phyloP scores from a whole-genome alignment of 805 yeast species.

The Metschnikowia drakensbergensis region DNA sequence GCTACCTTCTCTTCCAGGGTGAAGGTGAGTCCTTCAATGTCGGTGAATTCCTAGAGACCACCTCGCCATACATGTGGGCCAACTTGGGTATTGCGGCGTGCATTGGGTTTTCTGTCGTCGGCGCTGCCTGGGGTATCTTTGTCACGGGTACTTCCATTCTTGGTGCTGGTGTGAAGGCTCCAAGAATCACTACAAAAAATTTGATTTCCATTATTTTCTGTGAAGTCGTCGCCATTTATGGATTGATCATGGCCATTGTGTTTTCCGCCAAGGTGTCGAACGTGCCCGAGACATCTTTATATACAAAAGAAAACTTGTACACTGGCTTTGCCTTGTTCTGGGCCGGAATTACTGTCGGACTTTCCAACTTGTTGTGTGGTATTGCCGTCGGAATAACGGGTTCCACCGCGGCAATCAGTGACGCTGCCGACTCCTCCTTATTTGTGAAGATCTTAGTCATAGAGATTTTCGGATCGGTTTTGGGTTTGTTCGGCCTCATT shows the following conservation, averaged over 20 bases:
- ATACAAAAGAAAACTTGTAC: constrained; percentile 79
- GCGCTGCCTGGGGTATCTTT: constrained; percentile 99
- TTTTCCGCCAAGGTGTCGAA: constrained; percentile 82
- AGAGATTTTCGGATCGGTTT: constrained; percentile 94
- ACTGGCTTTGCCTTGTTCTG: constrained; percentile 95
- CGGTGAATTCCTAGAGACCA: constrained; percentile 77
- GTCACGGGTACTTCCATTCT: constrained; percentile 90
- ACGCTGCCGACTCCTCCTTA: constrained; percentile 93
- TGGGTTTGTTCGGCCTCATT: constrained; percentile 93
- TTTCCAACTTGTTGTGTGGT: constrained; percentile 93
- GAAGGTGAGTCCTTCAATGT: constrained; percentile 89
- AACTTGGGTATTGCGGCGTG: constrained; percentile 83
- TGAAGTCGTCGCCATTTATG: constrained; percentile 98
- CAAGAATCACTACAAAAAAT: constrained; percentile 95
- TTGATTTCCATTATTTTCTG: constrained; percentile 95
- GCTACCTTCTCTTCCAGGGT: constrained; percentile 78
- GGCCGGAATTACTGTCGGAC: constrained; percentile 97
- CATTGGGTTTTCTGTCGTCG: constrained; percentile 91
- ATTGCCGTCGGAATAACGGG: constrained; percentile 97
- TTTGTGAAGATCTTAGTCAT: constrained; percentile 95
- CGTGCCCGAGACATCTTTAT: constrained; percentile 60
- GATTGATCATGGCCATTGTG: constrained; percentile 95
- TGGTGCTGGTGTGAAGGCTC: constrained; percentile 98
- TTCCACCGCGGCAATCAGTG: constrained; percentile 96
- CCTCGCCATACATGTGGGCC: constrained; percentile 98